Base-by-base conservation (phyloP, 2,329 filamentous ascomycete genomes). In the Diplodia intermedia region DNA sequence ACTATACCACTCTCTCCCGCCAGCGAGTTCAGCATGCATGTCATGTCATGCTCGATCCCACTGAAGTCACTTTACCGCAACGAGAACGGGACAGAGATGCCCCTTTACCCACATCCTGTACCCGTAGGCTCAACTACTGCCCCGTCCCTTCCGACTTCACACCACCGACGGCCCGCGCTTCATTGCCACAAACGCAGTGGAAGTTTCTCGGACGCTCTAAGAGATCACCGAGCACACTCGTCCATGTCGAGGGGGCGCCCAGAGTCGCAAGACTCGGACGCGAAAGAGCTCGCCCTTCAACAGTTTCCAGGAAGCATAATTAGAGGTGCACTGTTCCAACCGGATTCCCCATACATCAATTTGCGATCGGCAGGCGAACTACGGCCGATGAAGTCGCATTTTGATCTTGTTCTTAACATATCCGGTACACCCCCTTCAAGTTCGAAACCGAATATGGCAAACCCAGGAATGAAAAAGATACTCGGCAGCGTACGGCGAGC, bases 401-500 rank as follows among this genome's bases (percentile, higher is more conserved):
- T 76, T 15, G 72, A 78, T 14, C 71, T 77, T 4, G 75, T 77
- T 20, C 69, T 70, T 6, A 74, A 47, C 71, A 75, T 65, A 68
- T 71, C 8, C 70, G 73, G 67, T 70, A 76, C 67, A 70, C 72
- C 47, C 71, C 72, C 26, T 23, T 26, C 38, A 6, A 57, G 40
- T 5, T 38, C 55, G 15, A 68, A 67, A 12, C 31, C 68, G 15
- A 66, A 49, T 15, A 7, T 88, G 89, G 85, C 89, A 86, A 56
- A 78, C 66, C 90, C 91, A 38, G 92, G 91, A 2, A 92, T 97
- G 85, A 94, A 90, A 78, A 95, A 89, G 72, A 86, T 98, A 0
- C 85, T 99, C 62, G 91, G 93, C 7, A 94, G 91, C 70, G 91
- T 98, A 47, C 90, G 93, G 20, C 89, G 93, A 70, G 94, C 90